phyloP scores from a whole-genome alignment of 2,329 filamentous ascomycete genomes.

The Alternaria alternata region DNA sequence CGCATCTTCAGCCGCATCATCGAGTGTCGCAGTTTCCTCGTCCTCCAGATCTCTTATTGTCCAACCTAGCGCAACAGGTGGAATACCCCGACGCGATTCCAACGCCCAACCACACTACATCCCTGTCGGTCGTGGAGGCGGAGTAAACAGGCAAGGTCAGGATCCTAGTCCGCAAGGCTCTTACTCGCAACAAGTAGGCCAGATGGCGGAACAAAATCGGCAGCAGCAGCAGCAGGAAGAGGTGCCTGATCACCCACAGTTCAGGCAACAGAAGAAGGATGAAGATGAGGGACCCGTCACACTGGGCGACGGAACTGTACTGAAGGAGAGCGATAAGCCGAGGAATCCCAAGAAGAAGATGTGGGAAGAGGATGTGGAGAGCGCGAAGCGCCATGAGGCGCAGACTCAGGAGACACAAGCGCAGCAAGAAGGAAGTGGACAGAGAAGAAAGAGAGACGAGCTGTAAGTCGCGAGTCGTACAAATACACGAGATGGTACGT shows the following conservation, averaged over 20 bases:
- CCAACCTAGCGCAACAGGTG: conserved; percentile 55
- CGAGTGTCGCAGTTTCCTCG: conserved; percentile 22
- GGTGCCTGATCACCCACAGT: conserved; percentile 33
- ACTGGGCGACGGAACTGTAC: conserved; percentile 57
- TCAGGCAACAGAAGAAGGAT: conserved; percentile 30
- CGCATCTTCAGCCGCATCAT: conserved; percentile 31
- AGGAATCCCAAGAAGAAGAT: conserved; percentile 69
- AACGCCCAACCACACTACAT: conserved; percentile 49
- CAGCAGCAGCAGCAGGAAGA: conserved; percentile 30
- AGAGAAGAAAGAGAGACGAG: conserved; percentile 32
- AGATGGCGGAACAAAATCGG: conserved; percentile 32
- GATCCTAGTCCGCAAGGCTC: conserved; percentile 49
- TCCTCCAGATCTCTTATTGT: conserved; percentile 52
- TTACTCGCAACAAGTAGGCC: conserved; percentile 46
- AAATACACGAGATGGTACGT: neutral
- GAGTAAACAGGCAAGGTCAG: conserved; percentile 53
- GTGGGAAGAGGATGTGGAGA: conserved; percentile 61
- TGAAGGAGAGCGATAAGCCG: conserved; percentile 52
- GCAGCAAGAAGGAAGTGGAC: conserved; percentile 18
- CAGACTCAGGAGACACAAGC: conserved; percentile 17
- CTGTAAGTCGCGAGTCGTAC: conserved; percentile 16
- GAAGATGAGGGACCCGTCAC: conserved; percentile 45
- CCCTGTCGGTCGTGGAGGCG: conserved; percentile 61
- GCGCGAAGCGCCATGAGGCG: conserved; percentile 37
- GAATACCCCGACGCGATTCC: conserved; percentile 42